Percentiles rank a stretch among this genome's conserved stretches.
These are phyloP conservation scores for Linum trigynum DNA, from an alignment of 345 rosid species.

Conservation along the genomic window DNA sequence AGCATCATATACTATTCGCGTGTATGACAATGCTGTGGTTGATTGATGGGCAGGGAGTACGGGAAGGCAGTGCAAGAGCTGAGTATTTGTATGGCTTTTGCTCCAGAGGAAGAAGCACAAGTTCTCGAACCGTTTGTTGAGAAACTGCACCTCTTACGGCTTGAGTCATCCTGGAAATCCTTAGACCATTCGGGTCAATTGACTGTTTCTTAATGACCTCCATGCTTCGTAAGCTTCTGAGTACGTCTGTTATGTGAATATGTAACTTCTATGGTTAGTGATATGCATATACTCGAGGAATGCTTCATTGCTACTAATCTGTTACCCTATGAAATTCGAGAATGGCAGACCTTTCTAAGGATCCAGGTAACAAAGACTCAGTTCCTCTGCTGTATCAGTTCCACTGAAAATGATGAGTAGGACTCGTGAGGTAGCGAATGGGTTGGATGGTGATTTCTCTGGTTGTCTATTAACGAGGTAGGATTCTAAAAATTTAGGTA, in stretches of 20 bases:
- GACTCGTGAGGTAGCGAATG: no score
- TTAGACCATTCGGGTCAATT: conserved; percentile 46
- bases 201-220: conserved; percentile 33
- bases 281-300: no score
- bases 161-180: conserved; percentile 58
- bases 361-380: no score
- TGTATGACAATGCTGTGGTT: conserved; percentile 4
- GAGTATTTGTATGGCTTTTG: conserved; percentile 88
- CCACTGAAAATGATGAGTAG: no score
- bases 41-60: conserved; percentile 37
- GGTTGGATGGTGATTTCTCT: no score
- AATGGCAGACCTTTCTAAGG: no score
- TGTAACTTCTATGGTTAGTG: neutral
- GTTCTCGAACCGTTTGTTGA: conserved; percentile 61
- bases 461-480: no score
- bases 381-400: no score
- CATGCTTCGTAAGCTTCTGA: neutral
- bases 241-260: neutral
- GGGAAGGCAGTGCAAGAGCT: conserved; percentile 85
- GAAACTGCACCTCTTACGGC: conserved; percentile 73
- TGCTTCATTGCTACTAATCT: no score
- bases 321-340: no score
- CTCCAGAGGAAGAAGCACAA: conserved; percentile 63
- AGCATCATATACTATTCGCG: neutral
- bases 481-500: no score